phyloP scores from a whole-genome alignment of 2,329 filamentous ascomycete species.

The Fusarium vanettenii region DNA sequence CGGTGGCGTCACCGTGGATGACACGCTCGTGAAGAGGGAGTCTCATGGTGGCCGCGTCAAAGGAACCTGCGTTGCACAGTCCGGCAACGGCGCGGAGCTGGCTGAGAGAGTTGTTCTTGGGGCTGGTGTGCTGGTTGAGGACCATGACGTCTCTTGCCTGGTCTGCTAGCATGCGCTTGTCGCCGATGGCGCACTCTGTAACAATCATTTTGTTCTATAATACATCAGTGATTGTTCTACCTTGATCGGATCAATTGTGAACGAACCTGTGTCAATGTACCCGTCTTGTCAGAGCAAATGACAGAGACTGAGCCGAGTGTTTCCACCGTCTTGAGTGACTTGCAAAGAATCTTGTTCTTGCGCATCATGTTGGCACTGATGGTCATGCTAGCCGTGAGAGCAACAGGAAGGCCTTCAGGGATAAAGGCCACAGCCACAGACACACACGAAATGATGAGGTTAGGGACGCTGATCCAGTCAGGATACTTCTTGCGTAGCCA shows the following conservation, averaged over 20 bases:
- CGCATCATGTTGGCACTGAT: slow-evolving; percentile 83
- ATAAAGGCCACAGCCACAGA: slow-evolving; percentile 81
- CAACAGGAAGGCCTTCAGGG: slow-evolving; percentile 78
- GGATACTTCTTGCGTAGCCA: slow-evolving; percentile 77
- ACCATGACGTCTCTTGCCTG: slow-evolving; percentile 58
- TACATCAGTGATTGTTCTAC: not conserved
- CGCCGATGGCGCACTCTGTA: slow-evolving; percentile 73
- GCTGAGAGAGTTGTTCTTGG: slow-evolving; percentile 57
- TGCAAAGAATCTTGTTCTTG: slow-evolving; percentile 82
- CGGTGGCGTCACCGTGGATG: slow-evolving; percentile 81
- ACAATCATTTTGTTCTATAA: slow-evolving; percentile 78
- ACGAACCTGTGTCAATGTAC: slow-evolving; percentile 70
- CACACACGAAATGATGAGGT: slow-evolving; percentile 79
- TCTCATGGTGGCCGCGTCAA: slow-evolving; percentile 73
- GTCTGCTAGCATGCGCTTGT: slow-evolving; percentile 60
- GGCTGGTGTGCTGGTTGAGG: slow-evolving; percentile 31
- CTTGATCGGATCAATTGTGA: not conserved
- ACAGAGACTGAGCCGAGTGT: slow-evolving; percentile 79
- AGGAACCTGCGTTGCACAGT: slow-evolving; percentile 81
- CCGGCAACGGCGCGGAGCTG: slow-evolving; percentile 72
- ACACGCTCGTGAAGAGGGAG: slow-evolving; percentile 70
- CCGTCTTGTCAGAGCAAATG: slow-evolving; percentile 83
- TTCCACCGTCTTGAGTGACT: slow-evolving; percentile 82
- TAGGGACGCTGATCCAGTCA: slow-evolving; percentile 77
- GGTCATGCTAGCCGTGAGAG: slow-evolving; percentile 76